phyloP scores from a whole-genome alignment of 179 eudicot genomes.

The Silene noctiflora region DNA sequence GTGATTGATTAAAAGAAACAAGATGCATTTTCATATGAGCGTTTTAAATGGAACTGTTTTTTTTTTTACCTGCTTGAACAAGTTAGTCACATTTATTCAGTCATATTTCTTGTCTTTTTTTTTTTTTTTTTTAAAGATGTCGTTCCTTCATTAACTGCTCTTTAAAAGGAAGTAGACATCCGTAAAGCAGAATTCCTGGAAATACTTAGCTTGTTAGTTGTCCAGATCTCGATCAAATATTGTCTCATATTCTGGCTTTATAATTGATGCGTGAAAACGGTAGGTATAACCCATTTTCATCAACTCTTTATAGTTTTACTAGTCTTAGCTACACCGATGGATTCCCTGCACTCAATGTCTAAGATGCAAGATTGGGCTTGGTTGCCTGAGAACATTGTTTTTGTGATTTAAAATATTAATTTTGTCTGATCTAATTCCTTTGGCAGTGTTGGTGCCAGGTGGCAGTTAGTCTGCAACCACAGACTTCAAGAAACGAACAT shows the following conservation, averaged over 20 bases:
- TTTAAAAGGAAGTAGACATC: not conserved
- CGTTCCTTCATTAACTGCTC: not conserved
- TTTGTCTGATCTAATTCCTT: slow-evolving; percentile 8
- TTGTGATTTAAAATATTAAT: slow-evolving; percentile 8
- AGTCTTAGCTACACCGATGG: not conserved
- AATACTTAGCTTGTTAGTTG: not conserved
- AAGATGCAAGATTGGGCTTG: slow-evolving; percentile 10
- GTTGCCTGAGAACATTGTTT: slow-evolving; percentile 5
- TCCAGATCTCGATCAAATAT: not conserved
- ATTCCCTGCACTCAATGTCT: not conserved
- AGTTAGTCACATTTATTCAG: not conserved
- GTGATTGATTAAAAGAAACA: not conserved
- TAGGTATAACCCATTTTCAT: not conserved
- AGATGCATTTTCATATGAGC: not conserved
- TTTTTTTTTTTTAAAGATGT: not conserved
- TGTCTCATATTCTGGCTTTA: not conserved
- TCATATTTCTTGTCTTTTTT: not conserved
- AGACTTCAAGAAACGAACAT: slow-evolving; percentile 8
- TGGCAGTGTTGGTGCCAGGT: slow-evolving; percentile 4
- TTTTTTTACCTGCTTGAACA: not conserved
- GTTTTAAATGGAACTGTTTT: not conserved
- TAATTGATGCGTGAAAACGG: not conserved
- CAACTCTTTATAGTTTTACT: not conserved
- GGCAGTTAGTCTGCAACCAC: slow-evolving; percentile 6
- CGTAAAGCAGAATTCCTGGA: not conserved